Evolutionary conservation across 1,139 yeast genomes (phyloP), one percentile per base, ranked within the genome.

Genomic region (Wickerhamomyces sp.): DNA sequence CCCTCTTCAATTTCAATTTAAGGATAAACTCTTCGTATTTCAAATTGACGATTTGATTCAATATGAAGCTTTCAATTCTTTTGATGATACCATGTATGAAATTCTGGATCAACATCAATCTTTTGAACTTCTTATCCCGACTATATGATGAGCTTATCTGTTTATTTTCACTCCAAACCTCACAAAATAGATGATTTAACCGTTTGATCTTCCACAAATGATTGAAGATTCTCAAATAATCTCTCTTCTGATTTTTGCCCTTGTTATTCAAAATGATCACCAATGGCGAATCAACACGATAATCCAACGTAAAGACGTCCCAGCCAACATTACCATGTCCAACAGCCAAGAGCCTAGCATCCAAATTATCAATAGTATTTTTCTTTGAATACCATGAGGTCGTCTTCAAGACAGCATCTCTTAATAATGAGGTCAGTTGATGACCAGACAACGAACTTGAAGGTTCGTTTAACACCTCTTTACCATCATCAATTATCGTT

Each of bases 231-330:
- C 85, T 74, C 36, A 87, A 65, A 54, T 91, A 91, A 44, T 81
- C 87, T 32, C 67, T 68, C 27, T 68, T 64, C 4, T 75, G 56
- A 31, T 61, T 60, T 14, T 56, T 54, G 12, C 58, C 51, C 19
- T 66, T 64, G 20, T 66, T 62, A 39, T 66, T 60, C 27, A 75
- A 42, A 2, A 76, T 54, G 11, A 61, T 44, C 25, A 63, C 57
- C 16, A 82, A 67, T 15, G 75, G 89, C 14, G 72, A 58, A 32
- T 74, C 82, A 5, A 87, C 64, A 34, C 78, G 69, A 55, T 85
- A 91, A 52, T 88, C 96, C 31, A 91, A 63, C 0, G 96, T 87
- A 57, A 91, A 89, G 4, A 85, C 88, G 53, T 89, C 95, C 97
- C 97, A 91, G 1, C 88, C 89, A 33, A 64, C 72, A 18, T 70